Base-by-base conservation (phyloP, 208 protist genomes). In the Balamuthia mandrillaris region DNA sequence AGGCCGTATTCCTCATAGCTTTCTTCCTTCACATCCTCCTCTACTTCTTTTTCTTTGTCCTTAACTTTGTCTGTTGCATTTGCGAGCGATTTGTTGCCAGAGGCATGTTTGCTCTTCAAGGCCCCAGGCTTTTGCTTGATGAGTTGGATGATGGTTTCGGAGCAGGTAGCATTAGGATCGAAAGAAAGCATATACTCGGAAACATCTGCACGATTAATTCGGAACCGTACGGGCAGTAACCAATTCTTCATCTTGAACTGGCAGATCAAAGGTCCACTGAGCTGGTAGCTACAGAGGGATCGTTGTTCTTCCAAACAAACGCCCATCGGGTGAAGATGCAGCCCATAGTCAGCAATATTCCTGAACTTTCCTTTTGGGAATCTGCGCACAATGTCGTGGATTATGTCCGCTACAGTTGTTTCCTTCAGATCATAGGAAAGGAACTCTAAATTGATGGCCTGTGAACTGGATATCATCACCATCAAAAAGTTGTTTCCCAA, bases 171-270 rank as follows among this genome's bases (percentile, higher is more conserved):
- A 31, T 79, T 79, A 12, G 70, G 70, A 21, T 79, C 70, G 49
- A 52, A 79, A 29, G 51, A 47, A 21, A 79, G 70, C 27, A 31
- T 79, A 47, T 79, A 79, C 37, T 79, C n/a, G n/a, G n/a, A n/a
- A n/a, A n/a, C n/a, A n/a, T n/a, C n/a, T n/a, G n/a, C 58, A 14
- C 70, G 51, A 47, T 52, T 60, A 16, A 79, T 27, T 29, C 70
- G 21, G 70, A 79, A 79, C 33, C 70, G 42, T 6, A 79, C 49
- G 0, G 70, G 70, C 33, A 79, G 51, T n/a, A 60, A 41, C 70
- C 70, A 79, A 27, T 60, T 79, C 49, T 79, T 79, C 70, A 79
- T 79, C 70, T 79, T 79, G 49, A 79, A 79, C 29, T 79, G 70
- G 70, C 70, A 79, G 33, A 79, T 79, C 18, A 52, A 52, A 52